Evolutionary conservation across 2,329 filamentous ascomycete species (phyloP), one percentile per base, ranked within the genome.

Genomic region (Hyphodiscus sp.): DNA sequence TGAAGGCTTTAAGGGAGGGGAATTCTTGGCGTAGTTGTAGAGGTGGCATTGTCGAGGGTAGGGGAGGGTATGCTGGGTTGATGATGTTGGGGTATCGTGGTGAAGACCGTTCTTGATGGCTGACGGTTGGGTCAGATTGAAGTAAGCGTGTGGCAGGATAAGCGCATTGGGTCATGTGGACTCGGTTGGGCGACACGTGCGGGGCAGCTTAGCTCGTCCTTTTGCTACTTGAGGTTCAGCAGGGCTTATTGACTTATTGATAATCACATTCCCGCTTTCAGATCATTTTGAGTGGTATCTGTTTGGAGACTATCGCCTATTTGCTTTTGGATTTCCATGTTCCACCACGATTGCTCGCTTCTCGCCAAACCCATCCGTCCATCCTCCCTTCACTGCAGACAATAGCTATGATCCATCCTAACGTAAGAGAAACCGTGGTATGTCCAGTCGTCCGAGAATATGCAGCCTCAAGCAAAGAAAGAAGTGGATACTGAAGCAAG

Each of bases 1-100:
- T 68, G 57, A 68, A 68, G 16, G 64, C 64, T 55, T 66, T 66
- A 0, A 68, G 57, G 10, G 65, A 63, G 2, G 66, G 66, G 54
- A 68, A 68, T 61, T 67, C 63, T 41, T 68, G 61, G 20, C 64
- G 61, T 29, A 67, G 57, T 10, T 66, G 61, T n/a, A 68, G 57
- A 1, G 66, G 61, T 29, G 66, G 65, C 66, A 68, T 67, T 50
- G 18, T 49, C 29, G 50, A 16, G 23, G 16, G 23, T 23, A n/a
- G 33, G 26, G 19, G 33, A 50, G 41, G 41, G 19, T 47, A 33
- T 43, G 20, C 20, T 50, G 41, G 45, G 23, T 29, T 23, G 47
- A 23, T 33, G 42, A 42, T 46, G 47, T 50, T 45, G 30, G 29
- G 11, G 50, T 49, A 53, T 49, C 18, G 38, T 49, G 19, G 38